Evolutionary conservation across 2,329 filamentous ascomycete species (phyloP).

Genomic region (Stagonosporopsis rhizophila): DNA sequence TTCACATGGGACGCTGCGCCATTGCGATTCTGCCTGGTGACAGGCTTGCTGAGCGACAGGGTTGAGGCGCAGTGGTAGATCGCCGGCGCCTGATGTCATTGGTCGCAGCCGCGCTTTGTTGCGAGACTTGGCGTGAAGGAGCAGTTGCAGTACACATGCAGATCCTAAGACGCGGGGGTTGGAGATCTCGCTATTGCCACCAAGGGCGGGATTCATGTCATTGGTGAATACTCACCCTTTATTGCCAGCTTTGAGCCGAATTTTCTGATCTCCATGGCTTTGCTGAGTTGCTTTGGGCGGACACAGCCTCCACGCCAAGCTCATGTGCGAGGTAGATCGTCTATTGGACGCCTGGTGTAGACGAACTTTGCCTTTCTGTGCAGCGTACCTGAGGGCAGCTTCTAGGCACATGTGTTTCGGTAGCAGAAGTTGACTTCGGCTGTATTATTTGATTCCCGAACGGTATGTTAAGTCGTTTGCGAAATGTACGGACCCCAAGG

Average conservation of each 20-base stretch:
- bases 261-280: not conserved
- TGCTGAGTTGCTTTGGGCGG: too few relatives aligned
- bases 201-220: not conserved
- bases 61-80: conserved; percentile 5
- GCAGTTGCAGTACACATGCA: not conserved
- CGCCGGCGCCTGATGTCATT: conserved; percentile 4
- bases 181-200: not conserved
- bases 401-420: not conserved
- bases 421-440: not conserved
- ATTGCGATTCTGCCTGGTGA: conserved; percentile 1
- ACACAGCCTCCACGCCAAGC: conserved; percentile 7
- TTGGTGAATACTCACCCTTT: not conserved
- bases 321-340: not conserved
- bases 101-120: not conserved
- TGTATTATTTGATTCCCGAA: not conserved
- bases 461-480: too few relatives aligned
- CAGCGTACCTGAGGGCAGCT: not conserved
- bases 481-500: too few relatives aligned
- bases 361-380: not conserved
- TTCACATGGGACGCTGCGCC: not conserved
- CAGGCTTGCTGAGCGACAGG: not conserved
- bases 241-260: not conserved
- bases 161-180: not conserved
- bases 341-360: not conserved
- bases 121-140: not conserved